phyloP scores from a whole-genome alignment of 208 protist genomes.

The Naegleria gruberi region DNA sequence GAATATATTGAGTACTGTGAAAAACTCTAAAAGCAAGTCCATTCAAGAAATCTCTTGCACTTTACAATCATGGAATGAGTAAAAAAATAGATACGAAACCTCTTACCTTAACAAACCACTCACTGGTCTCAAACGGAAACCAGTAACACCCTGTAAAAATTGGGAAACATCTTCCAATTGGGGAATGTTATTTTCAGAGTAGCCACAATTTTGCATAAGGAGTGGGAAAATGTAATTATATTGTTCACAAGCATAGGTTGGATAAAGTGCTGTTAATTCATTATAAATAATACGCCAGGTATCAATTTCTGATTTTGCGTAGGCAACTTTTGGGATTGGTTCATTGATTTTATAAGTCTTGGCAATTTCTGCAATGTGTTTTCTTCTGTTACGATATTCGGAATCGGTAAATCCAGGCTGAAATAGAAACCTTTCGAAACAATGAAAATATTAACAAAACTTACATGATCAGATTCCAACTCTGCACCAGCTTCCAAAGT shows the following conservation, averaged over 20 bases:
- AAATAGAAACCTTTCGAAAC: too few relatives aligned
- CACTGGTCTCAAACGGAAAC: conserved; percentile 83
- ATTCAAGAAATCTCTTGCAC: conserved; percentile 86
- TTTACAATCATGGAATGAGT: not conserved
- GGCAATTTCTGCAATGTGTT: conserved; percentile 56
- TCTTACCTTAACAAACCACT: conserved; percentile 66
- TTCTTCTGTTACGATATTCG: conserved; percentile 74
- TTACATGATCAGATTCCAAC: conserved; percentile 67
- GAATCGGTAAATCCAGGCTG: conserved; percentile 80
- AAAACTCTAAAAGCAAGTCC: conserved; percentile 89
- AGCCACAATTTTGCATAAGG: conserved; percentile 78
- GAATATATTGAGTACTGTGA: conserved; percentile 94
- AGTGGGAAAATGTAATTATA: conserved; percentile 80
- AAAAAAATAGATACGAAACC: too few relatives aligned
- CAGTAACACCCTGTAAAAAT: conserved; percentile 47
- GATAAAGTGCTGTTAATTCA: conserved; percentile 70
- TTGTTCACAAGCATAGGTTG: conserved; percentile 81
- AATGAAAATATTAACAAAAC: not conserved
- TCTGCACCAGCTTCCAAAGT: conserved; percentile 67
- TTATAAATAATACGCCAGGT: conserved; percentile 76
- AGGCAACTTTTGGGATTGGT: conserved; percentile 72
- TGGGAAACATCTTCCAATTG: conserved; percentile 57
- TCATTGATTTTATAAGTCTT: conserved; percentile 65
- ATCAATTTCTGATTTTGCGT: conserved; percentile 73
- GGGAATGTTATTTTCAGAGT: conserved; percentile 71